These are phyloP conservation scores for Cocos nucifera DNA, from an alignment of 176 grass and related monocot species.

Conservation along the genomic window DNA sequence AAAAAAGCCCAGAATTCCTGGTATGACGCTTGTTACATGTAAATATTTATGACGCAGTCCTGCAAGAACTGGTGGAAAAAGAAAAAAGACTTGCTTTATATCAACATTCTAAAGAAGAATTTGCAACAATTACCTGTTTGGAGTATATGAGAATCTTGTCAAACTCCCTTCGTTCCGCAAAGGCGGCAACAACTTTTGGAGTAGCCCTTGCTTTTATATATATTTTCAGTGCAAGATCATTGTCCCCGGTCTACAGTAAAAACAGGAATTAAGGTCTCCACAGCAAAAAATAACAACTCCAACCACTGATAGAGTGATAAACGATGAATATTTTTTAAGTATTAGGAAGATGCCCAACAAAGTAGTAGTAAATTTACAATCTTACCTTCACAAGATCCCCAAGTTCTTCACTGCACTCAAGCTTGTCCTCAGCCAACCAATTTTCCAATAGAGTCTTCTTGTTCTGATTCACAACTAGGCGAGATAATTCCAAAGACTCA, in stretches of 20 bases:
- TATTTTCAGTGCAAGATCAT: conserved; percentile 95
- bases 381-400: conserved; percentile 88
- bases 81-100: too few relatives aligned
- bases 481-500: conserved; percentile 80
- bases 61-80: too few relatives aligned
- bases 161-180: conserved; percentile 93
- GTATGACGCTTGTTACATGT: too few relatives aligned
- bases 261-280: background rate
- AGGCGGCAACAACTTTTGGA: conserved; percentile 97
- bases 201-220: conserved; percentile 98
- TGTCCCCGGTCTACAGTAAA: conserved; percentile 83
- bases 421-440: conserved; percentile 90
- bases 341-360: too few relatives aligned
- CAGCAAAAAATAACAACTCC: background rate
- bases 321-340: too few relatives aligned
- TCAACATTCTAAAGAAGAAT: too few relatives aligned
- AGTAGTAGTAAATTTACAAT: background rate
- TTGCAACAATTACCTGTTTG: conserved; percentile 13
- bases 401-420: conserved; percentile 91
- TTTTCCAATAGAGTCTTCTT: conserved; percentile 92
- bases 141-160: conserved; percentile 37
- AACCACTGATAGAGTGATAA: background rate
- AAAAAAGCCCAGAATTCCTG: too few relatives aligned
- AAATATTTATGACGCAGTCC: too few relatives aligned
- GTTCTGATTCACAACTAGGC: conserved; percentile 96